phyloP scores from a whole-genome alignment of 495 filamentous ascomycete genomes.

The Aspergillus steynii region DNA sequence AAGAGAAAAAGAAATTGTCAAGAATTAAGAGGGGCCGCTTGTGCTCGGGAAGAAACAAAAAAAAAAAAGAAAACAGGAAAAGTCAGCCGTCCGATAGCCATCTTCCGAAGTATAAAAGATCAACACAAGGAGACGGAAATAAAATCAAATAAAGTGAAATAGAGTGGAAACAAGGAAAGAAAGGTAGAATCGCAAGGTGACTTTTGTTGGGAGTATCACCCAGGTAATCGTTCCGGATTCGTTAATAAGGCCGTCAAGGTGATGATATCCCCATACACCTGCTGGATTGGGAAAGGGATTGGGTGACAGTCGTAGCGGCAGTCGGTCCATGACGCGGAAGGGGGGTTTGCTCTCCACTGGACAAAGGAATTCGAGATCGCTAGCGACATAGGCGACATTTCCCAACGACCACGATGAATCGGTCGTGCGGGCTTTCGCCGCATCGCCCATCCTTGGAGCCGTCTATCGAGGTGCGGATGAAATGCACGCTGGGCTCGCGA shows the following conservation, averaged over 20 bases:
- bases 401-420: conserved; percentile 68
- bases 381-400: conserved; percentile 60
- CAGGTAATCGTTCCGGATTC: conserved; percentile 7
- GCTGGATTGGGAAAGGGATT: not conserved
- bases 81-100: not conserved
- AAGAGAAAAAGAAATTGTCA: conserved; percentile 14
- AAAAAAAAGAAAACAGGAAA: conserved; percentile 2
- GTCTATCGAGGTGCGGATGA: conserved; percentile 65
- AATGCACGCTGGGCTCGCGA: conserved; percentile 64
- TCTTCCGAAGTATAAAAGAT: not conserved
- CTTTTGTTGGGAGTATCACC: not conserved
- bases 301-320: not conserved
- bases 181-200: not conserved
- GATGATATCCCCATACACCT: not conserved
- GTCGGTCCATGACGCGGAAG: not conserved
- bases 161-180: not conserved
- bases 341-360: not conserved
- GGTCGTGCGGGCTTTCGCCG: conserved; percentile 68
- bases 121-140: not conserved
- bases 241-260: conserved; percentile 1
- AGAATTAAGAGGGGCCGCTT: conserved; percentile 1
- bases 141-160: conserved; percentile 1
- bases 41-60: conserved; percentile 1
- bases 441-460: conserved; percentile 62
- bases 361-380: not conserved